Evolutionary conservation across 352 stramenopile genomes (phyloP), one percentile per base, ranked within the genome.

Genomic region (Elongisporangium prolatum): DNA sequence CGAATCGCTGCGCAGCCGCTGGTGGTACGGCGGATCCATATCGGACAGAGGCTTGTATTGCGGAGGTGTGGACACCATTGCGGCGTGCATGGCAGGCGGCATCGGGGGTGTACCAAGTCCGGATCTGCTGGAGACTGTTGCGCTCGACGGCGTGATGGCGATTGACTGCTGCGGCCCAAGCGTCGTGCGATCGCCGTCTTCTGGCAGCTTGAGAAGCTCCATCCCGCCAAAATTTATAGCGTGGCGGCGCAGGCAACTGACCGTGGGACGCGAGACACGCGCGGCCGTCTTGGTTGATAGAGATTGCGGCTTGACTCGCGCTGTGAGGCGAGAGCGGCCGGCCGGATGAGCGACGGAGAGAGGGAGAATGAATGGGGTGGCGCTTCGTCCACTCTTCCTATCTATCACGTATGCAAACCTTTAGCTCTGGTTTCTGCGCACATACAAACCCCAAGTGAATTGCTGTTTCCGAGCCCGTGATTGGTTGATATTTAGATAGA

Each of bases 1-100:
- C 59, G 68, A 76, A 54, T 85, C 72, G 7, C 60, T 68, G 21
- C 70, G 67, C 50, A 75, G 69, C 14, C 72, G 67, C 21, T 69
- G 58, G 51, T 73, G 67, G 16, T 69, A 60, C 13, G 48, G 55
- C 4, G 61, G 56, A 13, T 25, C 21, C 48, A 21, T 52, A 2
- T 21, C 48, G 16, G 21, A 13, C 21, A 4, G 21, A 2, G 4
- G 34, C 11, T 44, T 44, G 34, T 44, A 17, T 13, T 16, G 34
- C 5, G 34, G 34, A 9, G 34, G 34, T 0, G 34, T 44, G 34
- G 34, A 16, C 34, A 13, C 34, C 34, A 44, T 44, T 7, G 34
- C 34, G 10, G 34, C 34, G 34, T 44, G 34, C 34, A 44, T 44
- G 34, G 34, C 34, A 3, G 34, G 34, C 11, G 34, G 34, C 34